Conservation (phyloP, 2,329 filamentous ascomycete species). For the Albifimbria verrucaria region DNA sequence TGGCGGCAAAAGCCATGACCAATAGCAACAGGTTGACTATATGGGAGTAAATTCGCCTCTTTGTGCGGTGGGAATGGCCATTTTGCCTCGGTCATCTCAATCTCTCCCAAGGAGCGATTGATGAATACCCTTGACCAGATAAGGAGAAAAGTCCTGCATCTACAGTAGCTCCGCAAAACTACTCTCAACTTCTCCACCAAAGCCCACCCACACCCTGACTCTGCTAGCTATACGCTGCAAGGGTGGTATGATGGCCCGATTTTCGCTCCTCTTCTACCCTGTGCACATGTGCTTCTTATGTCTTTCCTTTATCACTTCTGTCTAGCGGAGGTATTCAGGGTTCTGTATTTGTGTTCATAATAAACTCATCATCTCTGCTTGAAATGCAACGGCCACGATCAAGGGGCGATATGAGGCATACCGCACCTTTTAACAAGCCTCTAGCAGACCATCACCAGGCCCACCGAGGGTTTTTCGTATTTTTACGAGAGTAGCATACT, state of each 20-base stretch:
- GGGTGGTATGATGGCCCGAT: neutral
- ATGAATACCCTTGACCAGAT: neutral
- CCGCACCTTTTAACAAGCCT: neutral
- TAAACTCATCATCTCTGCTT: neutral
- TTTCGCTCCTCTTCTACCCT: neutral
- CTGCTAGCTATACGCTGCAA: neutral
- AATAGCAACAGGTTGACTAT: too few relatives aligned
- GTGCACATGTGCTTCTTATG: neutral
- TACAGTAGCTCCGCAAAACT: neutral
- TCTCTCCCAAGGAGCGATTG: neutral
- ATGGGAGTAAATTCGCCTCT: too few relatives aligned
- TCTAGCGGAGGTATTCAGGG: neutral
- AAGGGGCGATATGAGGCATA: neutral
- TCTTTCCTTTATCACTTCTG: neutral
- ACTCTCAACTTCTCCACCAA: neutral
- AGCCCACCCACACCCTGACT: neutral
- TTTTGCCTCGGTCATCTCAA: too few relatives aligned
- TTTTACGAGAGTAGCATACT: neutral
- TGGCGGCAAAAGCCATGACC: neutral
- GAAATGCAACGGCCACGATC: neutral
- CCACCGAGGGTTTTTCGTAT: neutral
- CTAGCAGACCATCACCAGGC: neutral
- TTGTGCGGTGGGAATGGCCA: too few relatives aligned
- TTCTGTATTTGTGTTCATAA: neutral
- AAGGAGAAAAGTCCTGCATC: neutral